Conservation (phyloP, 1,139 yeast genomes). For the Magnusiomyces sp. region DNA sequence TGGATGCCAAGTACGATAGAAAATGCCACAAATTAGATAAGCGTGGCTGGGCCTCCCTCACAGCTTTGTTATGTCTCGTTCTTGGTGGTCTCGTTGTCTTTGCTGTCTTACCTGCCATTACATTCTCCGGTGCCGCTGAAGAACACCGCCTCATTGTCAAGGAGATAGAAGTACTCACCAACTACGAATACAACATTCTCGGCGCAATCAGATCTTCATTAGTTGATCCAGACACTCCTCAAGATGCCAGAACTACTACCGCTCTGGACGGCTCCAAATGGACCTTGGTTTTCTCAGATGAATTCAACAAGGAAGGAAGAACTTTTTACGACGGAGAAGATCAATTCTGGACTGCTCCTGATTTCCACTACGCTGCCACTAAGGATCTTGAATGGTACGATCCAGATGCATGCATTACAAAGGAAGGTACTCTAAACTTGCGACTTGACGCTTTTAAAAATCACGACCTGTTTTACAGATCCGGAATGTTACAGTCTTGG, state of each 20-base stretch:
- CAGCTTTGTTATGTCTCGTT: conserved; percentile 49
- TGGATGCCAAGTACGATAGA: conserved; percentile 71
- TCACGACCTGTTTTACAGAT: conserved; percentile 65
- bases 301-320: conserved; percentile 73
- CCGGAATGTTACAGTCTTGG: conserved; percentile 85
- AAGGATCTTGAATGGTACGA: conserved; percentile 81
- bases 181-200: conserved; percentile 51
- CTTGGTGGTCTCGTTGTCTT: conserved; percentile 59
- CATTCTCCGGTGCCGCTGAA: conserved; percentile 56
- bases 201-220: conserved; percentile 53
- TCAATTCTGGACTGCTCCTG: conserved; percentile 73
- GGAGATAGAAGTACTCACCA: conserved; percentile 39
- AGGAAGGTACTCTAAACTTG: conserved; percentile 55
- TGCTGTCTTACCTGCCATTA: conserved; percentile 63
- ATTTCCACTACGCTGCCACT: conserved; percentile 72
- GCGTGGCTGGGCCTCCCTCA: conserved; percentile 31
- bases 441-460: conserved; percentile 66
- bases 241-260: conserved; percentile 38
- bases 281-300: conserved; percentile 73
- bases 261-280: conserved; percentile 53
- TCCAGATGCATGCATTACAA: conserved; percentile 71
- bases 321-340: conserved; percentile 79
- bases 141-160: conserved; percentile 12
- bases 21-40: conserved; percentile 43
- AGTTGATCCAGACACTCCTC: conserved; percentile 77